Percentiles rank a stretch among this genome's conserved stretches.
phyloP scores from a whole-genome alignment of 192 early-diverging fungal genomes.

The Gorgonomyces haynaldii region DNA sequence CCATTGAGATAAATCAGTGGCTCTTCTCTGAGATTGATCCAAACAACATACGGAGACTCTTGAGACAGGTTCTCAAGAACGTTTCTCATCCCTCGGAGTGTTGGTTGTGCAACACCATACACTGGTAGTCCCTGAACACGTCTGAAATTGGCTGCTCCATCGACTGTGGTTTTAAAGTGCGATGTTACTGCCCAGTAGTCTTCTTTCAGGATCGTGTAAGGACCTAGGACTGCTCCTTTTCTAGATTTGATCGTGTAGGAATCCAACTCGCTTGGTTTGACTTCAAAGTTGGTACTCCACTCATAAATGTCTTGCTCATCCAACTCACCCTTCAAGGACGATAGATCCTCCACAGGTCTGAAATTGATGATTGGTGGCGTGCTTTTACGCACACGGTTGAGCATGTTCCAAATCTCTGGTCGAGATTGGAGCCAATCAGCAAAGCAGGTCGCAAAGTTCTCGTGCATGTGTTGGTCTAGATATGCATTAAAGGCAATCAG shows the following conservation, averaged over 20 bases:
- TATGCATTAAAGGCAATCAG: slow-evolving; percentile 43
- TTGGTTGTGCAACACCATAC: slow-evolving; percentile 49
- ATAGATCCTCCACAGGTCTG: slow-evolving; percentile 48
- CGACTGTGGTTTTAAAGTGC: slow-evolving; percentile 15
- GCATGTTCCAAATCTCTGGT: slow-evolving; percentile 42
- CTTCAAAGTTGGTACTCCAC: background rate
- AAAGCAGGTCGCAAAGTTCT: slow-evolving; percentile 7
- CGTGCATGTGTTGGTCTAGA: slow-evolving; percentile 22
- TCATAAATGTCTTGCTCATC: background rate
- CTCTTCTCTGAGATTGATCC: slow-evolving; percentile 60
- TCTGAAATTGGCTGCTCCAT: slow-evolving; percentile 46
- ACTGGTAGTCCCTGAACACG: slow-evolving; percentile 23
- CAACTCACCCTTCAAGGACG: slow-evolving; percentile 18
- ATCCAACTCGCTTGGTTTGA: slow-evolving; percentile 35
- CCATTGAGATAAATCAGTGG: slow-evolving; percentile 57
- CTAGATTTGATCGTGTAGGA: slow-evolving; percentile 41
- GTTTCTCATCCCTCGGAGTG: slow-evolving; percentile 40
- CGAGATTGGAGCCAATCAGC: slow-evolving; percentile 19
- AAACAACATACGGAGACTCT: slow-evolving; percentile 23
- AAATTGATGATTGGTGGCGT: slow-evolving; percentile 36
- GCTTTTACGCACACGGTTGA: slow-evolving; percentile 30
- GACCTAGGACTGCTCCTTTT: slow-evolving; percentile 39
- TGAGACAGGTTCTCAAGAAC: slow-evolving; percentile 22
- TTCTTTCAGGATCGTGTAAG: slow-evolving; percentile 48
- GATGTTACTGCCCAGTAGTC: slow-evolving; percentile 37